Base-by-base conservation (phyloP, 2,329 filamentous ascomycete genomes). In the Huntiella bhutanensis region DNA sequence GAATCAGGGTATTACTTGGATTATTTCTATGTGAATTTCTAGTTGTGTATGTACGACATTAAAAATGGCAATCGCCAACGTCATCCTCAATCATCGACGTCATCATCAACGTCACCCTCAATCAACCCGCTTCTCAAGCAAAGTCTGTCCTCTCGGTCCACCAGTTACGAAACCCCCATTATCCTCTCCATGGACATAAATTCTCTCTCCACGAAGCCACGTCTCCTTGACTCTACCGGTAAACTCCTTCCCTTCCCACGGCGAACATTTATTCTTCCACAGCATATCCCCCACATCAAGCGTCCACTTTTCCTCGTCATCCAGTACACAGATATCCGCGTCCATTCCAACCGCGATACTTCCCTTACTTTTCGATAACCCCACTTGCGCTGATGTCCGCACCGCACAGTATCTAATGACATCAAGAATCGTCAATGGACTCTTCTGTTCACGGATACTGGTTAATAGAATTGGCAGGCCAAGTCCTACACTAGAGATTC, bases 381-480 rank as follows among this genome's bases (percentile, higher is more conserved):
- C 91, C 10, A 96, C 85, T 60, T 98, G 91, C 56, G 71, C 69
- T 0, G 91, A 84, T 1, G 91, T 95, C 54, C 88, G 88, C 55
- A 77, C 71, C 54, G 81, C 82, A 67, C 88, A 96, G 61, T 92
- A 79, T 3, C 78, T 71, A 2, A 88, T 86, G 11, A 96, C 78
- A 56, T 95, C 83, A 49, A 82, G 68, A 16, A 95, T 61, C n/a
- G 59, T 61, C 36, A 52, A 48, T 0, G 61, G 71, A 43, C 58
- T 62, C 53, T 57, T 61, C 53, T 64, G 62, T 6, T 66, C 59
- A 32, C 69, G 62, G 38, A 73, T 65, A 39, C 85, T 77, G 0
- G 84, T 87, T 76, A 87, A 80, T 4, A 98, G 70, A 53, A 98
- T 94, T 4, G 85, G 84, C 3, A 98, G 70, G 1, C 91, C 91